Base-by-base conservation (phyloP, 2,329 filamentous ascomycete species). In the Paracamarosporium sp. region DNA sequence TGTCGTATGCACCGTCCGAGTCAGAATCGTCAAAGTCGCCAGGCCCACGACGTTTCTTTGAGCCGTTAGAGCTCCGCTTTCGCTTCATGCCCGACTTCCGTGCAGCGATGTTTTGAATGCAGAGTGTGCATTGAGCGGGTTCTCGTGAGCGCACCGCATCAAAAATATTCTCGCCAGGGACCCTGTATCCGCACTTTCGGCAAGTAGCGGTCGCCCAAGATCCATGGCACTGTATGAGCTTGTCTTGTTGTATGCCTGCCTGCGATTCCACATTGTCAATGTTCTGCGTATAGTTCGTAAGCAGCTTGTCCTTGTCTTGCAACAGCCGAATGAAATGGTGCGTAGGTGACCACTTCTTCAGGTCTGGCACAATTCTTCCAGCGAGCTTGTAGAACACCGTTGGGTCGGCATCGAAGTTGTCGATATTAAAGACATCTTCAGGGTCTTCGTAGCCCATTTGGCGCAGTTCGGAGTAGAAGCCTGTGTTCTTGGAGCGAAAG, bases 221-320 rank as follows among this genome's bases (percentile, higher is more conserved):
- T 59, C 95, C 95, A 74, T 99, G 95, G 74, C 95, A 98, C 78
- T 99, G 94, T 27, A 99, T 90, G 17, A 98, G 84, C 72, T 95
- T 96, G 31, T 91, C 88, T 1, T 87, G 84, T 22, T 82, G 79
- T 59, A 99, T 91, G 22, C 95, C 95, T 0, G 94, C 94, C 69
- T 91, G 88, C 60, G 88, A 86, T 76, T 99, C 94, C 50, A 97
- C 88, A 68, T 97, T 97, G 81, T 99, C 95, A 71, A 99, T 98
- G 76, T 99, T 99, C 75, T 99, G 95, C 0, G 95, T 96, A 80
- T 97, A 99, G 79, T 98, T 97, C 40, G 93, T 98, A 58, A 97
- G 85, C 6, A 99, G 85, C 76, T 97, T 97, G 64, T 86, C 88
- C 76, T 93, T 90, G 66, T 94, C 85, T 76, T 99, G 91, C 33